phyloP scores from a whole-genome alignment of 1,284 basidiomycete species.

The Moniliella sp. region DNA sequence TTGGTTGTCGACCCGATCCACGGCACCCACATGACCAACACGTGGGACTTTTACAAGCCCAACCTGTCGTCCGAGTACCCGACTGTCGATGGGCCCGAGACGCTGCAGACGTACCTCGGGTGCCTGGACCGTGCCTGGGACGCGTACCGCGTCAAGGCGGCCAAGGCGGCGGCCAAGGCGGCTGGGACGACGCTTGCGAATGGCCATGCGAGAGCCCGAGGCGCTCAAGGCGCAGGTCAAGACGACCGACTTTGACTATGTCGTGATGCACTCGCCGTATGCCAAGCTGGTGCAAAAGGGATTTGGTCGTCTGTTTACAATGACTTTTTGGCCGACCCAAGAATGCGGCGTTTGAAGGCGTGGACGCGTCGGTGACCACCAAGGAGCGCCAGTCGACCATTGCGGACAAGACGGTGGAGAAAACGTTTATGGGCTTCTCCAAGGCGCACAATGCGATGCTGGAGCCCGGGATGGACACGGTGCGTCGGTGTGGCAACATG shows the following conservation, averaged over 20 bases:
- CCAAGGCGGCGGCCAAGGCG: slow-evolving; percentile 35
- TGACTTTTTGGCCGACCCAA: slow-evolving; percentile 68
- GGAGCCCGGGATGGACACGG: slow-evolving; percentile 28
- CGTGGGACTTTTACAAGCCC: slow-evolving; percentile 43
- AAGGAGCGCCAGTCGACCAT: slow-evolving; percentile 41
- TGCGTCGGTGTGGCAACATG: slow-evolving; percentile 56
- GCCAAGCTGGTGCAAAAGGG: slow-evolving; percentile 96
- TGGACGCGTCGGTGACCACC: slow-evolving; percentile 45
- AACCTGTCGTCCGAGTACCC: slow-evolving; percentile 52
- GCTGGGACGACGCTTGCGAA: slow-evolving; percentile 4
- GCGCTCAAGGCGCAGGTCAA: slow-evolving; percentile 38
- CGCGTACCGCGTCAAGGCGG: slow-evolving; percentile 62
- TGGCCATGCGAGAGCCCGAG: slow-evolving; percentile 7
- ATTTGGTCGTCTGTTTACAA: slow-evolving; percentile 74
- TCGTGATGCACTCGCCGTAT: slow-evolving; percentile 66
- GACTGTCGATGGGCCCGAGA: slow-evolving; percentile 87
- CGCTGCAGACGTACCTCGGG: slow-evolving; percentile 79
- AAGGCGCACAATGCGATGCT: slow-evolving; percentile 18
- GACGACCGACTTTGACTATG: slow-evolving; percentile 62
- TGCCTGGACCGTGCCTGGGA: slow-evolving; percentile 77
- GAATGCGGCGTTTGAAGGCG: slow-evolving; percentile 50
- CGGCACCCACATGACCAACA: slow-evolving; percentile 91
- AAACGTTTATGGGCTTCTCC: slow-evolving; percentile 37
- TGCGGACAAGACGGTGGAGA: slow-evolving; percentile 82
- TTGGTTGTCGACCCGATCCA: slow-evolving; percentile 83